Percentiles rank a stretch among this genome's conserved stretches.
Evolutionary conservation across 805 yeast species (phyloP).

Genomic region (Wickerhamomyces rabaulensis): DNA sequence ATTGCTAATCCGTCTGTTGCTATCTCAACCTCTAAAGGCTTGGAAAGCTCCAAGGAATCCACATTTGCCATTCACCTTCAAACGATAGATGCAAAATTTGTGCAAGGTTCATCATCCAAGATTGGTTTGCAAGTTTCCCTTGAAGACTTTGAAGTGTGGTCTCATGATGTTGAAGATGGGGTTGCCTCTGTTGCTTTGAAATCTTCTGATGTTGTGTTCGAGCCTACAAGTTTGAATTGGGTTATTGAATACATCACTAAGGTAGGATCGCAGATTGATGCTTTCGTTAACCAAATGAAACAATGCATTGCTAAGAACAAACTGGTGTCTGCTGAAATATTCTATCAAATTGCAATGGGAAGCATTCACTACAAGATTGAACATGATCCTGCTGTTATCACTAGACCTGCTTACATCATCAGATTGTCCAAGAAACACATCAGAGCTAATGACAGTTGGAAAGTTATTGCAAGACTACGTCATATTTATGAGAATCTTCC

Average conservation of each 20-base stretch:
- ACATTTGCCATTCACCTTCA: slow-evolving; percentile 16
- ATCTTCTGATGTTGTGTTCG: slow-evolving; percentile 27
- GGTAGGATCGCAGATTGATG: neutral
- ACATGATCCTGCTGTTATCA: slow-evolving; percentile 85
- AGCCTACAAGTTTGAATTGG: slow-evolving; percentile 33
- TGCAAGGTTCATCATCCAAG: slow-evolving; percentile 1
- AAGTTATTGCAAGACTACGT: slow-evolving; percentile 69
- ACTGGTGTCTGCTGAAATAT: slow-evolving; percentile 27
- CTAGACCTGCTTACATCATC: slow-evolving; percentile 80
- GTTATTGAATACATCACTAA: slow-evolving; percentile 3
- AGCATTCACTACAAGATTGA: slow-evolving; percentile 49
- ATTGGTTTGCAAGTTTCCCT: slow-evolving; percentile 5
- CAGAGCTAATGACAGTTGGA: slow-evolving; percentile 83
- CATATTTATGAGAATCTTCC: slow-evolving; percentile 66
- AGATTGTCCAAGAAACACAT: slow-evolving; percentile 70
- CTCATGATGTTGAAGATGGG: slow-evolving; percentile 8
- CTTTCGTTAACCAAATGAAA: slow-evolving; percentile 6
- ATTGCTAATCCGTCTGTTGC: slow-evolving; percentile 22
- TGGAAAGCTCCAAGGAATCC: slow-evolving; percentile 10
- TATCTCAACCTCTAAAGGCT: slow-evolving; percentile 10
- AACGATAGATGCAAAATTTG: slow-evolving; percentile 4
- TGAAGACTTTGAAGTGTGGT: slow-evolving; percentile 29
- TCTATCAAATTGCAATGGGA: slow-evolving; percentile 41
- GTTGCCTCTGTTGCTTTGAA: slow-evolving; percentile 23
- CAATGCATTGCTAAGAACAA: slow-evolving; percentile 8